These are phyloP conservation scores for Aegle marmelos DNA, from an alignment of 345 rosid genomes.

Conservation along the genomic window DNA sequence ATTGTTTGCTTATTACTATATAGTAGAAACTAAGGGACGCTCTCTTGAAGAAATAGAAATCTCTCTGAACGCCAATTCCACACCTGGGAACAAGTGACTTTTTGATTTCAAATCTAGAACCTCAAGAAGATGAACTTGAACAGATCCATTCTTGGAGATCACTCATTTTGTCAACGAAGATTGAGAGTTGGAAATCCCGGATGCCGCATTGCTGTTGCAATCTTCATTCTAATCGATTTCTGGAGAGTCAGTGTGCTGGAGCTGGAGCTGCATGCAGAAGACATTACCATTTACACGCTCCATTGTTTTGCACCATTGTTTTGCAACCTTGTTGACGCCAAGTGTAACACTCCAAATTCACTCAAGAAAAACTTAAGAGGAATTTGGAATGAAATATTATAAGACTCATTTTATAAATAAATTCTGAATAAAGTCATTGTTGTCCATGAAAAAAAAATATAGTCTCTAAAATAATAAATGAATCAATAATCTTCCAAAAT, in stretches of 20 bases:
- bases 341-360: no score
- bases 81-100: conserved; percentile 16
- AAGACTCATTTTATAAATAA: no score
- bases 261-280: neutral
- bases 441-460: no score
- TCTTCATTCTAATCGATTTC: neutral
- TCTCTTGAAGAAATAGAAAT: conserved; percentile 77
- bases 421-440: no score
- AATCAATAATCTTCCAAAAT: no score
- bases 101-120: neutral
- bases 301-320: no score
- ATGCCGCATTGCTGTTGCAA: neutral
- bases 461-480: no score
- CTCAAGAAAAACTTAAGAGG: no score
- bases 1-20: conserved; percentile 42
- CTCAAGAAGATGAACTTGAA: neutral
- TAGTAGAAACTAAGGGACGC: conserved; percentile 72
- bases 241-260: neutral
- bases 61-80: conserved; percentile 43
- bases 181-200: neutral
- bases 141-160: neutral
- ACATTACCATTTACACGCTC: neutral
- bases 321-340: no score
- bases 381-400: no score
- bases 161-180: neutral